A percentile compares a stretch with the other conserved stretches of the same genome.
Conservation (phyloP, 352 stramenopile species). For the Peronospora tabacina region DNA sequence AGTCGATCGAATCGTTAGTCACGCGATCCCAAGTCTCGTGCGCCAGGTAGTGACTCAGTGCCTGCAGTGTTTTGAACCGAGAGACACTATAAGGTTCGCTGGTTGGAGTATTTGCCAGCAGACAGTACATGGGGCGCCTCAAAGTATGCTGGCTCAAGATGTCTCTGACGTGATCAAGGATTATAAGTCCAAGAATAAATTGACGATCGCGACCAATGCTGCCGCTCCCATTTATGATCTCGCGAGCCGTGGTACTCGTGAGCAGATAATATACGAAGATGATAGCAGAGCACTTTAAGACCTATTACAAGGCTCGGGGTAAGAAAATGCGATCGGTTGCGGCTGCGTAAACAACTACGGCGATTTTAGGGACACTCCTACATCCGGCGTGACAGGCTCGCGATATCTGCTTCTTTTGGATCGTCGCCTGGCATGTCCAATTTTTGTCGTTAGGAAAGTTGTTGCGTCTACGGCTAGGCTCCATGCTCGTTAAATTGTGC, state of each 20-base stretch:
- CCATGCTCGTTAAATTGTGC: too few relatives aligned
- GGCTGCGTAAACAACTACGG: too few relatives aligned
- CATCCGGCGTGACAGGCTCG: too few relatives aligned
- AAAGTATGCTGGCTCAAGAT: neutral
- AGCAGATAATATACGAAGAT: neutral
- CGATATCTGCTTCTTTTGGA: too few relatives aligned
- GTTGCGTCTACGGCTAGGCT: too few relatives aligned
- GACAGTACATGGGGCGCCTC: constrained; percentile 1
- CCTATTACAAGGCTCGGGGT: neutral
- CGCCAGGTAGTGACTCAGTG: neutral
- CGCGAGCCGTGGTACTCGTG: neutral
- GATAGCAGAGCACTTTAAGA: neutral
- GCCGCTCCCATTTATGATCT: neutral
- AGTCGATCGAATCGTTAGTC: neutral
- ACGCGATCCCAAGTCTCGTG: neutral
- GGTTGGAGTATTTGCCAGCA: neutral
- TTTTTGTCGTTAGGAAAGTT: too few relatives aligned
- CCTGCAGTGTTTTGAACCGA: neutral
- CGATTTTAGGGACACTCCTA: too few relatives aligned
- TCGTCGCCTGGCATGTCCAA: too few relatives aligned
- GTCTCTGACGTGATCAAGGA: neutral
- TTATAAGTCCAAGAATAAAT: too few relatives aligned
- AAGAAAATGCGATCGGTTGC: too few relatives aligned
- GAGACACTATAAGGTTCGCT: neutral
- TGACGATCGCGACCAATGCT: neutral